Evolutionary conservation across 306 rosid genomes (phyloP).

Genomic region (Cyamopsis tetragonoloba): DNA sequence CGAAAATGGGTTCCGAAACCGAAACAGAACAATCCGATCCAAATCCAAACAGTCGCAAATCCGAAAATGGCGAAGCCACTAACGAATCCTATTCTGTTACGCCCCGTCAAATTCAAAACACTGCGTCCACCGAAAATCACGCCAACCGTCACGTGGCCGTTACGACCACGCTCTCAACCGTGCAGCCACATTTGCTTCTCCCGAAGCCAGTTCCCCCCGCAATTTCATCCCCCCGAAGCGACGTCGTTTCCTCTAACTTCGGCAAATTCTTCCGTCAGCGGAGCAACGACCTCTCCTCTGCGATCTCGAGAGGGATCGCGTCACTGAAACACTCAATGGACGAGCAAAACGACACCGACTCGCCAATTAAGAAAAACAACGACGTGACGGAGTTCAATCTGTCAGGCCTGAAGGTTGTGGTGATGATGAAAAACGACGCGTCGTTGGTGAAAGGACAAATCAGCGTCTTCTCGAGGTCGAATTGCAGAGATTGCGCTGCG

Average conservation of each 20-base stretch:
- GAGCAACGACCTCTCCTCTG: conserved; percentile 52
- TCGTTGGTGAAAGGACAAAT: conserved; percentile 39
- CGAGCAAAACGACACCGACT: neutral
- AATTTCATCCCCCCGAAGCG: neutral
- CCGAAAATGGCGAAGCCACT: no score
- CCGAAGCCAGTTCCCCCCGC: conserved; percentile 77
- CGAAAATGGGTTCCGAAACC: conserved; percentile 19
- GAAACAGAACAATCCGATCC: neutral
- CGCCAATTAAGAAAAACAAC: neutral
- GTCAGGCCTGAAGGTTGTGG: conserved; percentile 65
- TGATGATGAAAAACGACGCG: conserved; percentile 26
- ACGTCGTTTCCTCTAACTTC: conserved; percentile 22
- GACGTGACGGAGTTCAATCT: conserved; percentile 57
- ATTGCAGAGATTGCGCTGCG: conserved; percentile 79
- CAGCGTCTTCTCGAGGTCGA: conserved; percentile 80
- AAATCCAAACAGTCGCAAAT: conserved; percentile 14
- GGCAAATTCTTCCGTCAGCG: conserved; percentile 55
- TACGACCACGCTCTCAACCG: neutral
- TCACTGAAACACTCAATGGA: conserved; percentile 39
- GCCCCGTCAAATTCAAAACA: neutral
- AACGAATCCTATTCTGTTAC: no score
- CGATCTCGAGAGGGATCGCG: conserved; percentile 45
- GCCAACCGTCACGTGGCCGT: conserved; percentile 9
- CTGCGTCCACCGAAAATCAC: neutral
- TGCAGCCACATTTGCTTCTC: conserved; percentile 63